These are phyloP conservation scores for Scheffersomyces titani DNA, from an alignment of 1,139 yeast genomes.

Conservation along the genomic window DNA sequence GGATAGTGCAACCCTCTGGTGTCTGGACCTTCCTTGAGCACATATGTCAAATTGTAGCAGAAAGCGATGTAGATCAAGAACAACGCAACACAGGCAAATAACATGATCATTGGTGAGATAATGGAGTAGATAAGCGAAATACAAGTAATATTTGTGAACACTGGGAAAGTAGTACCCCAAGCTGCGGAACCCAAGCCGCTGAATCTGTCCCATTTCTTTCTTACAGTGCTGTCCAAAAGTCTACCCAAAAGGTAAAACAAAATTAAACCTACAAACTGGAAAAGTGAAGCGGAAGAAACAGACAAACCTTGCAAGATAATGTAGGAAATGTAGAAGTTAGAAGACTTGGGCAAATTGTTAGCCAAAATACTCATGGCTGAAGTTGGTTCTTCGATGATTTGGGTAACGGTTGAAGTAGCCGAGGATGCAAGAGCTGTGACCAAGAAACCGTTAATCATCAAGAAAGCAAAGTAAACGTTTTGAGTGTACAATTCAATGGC, in stretches of 20 bases:
- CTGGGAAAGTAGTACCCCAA: constrained; percentile 92
- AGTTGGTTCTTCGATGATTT: constrained; percentile 63
- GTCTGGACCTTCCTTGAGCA: constrained; percentile 61
- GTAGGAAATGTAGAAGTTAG: constrained; percentile 80
- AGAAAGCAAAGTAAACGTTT: constrained; percentile 69
- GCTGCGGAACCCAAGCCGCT: constrained; percentile 59
- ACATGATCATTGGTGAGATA: constrained; percentile 72
- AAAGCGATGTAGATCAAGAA: constrained; percentile 74
- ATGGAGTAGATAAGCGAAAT: constrained; percentile 78
- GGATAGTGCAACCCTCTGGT: constrained; percentile 86
- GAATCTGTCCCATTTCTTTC: constrained; percentile 83
- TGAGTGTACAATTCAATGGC: constrained; percentile 74
- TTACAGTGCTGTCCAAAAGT: constrained; percentile 75
- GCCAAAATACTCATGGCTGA: constrained; percentile 72
- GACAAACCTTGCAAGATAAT: constrained; percentile 81
- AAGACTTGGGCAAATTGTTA: constrained; percentile 78
- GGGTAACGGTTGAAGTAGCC: constrained; percentile 71
- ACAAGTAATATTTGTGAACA: constrained; percentile 79
- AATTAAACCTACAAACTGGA: constrained; percentile 75
- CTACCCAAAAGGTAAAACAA: constrained; percentile 69
- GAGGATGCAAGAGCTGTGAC: constrained; percentile 72
- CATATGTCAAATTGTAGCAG: constrained; percentile 77
- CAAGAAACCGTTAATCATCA: constrained; percentile 69
- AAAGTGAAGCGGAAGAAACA: constrained; percentile 74
- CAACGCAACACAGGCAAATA: constrained; percentile 72